Base-by-base conservation (phyloP, 345 rosid genomes). In the Crucihimalaya himalaica region DNA sequence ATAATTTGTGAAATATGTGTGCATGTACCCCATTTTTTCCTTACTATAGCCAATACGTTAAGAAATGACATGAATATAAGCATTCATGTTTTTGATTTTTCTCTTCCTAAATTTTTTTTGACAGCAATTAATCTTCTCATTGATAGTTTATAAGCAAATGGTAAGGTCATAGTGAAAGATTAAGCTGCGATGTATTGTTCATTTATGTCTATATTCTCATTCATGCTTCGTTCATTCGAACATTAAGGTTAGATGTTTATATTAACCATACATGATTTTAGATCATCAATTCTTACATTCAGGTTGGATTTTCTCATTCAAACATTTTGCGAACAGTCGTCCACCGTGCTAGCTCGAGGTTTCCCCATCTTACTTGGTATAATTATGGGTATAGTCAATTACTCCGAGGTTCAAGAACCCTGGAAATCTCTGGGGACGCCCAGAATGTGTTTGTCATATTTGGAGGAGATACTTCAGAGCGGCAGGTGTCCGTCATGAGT, bases 271-370 rank as follows among this genome's bases (percentile, higher is more conserved):
- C 56, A 59, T 39, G 68, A 59, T 39, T 40, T 31, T 74, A 59
- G 47, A 47, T 46, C 8, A 64, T 32, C 2, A 6, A 5, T 39
- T 63, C 52, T 66, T 58, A 58, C 78, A 50, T 81, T n/a, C 83
- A 93, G 96, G 98, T 91, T 70, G 98, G 98, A 51, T 89, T 94
- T 87, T 94, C 97, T 55, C 98, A 94, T 74, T 88, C 95, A 53
- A 91, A 87, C 80, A 86, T 94, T 76, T 87, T 94, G 19, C 87
- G 85, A 60, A 94, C 90, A 78, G 80, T 91, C 71, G 75, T 91
- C 29, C 79, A 71, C 79, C 97, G 46, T 50, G 93, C 96, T 51
- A 83, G 95, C 87, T 83, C 79, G 80, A 87, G 97, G 84, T 89
- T 87, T 82, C 89, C 93, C 37, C 72, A 78, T 75, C 93, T 88